Conservation (phyloP, 805 yeast genomes). For the Candida pseudofarinosa region DNA sequence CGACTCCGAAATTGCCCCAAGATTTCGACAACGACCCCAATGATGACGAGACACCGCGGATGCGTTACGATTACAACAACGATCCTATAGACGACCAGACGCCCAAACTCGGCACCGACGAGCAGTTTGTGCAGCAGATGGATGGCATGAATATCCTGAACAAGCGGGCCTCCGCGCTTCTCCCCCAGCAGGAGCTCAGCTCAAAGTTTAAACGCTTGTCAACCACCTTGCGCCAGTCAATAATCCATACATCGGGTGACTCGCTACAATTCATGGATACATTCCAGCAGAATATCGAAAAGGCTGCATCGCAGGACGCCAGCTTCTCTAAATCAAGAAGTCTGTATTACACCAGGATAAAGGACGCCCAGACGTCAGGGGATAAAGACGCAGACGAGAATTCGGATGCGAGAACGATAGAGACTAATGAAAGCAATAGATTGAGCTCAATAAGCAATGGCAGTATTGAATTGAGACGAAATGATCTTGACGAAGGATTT, state of each 20-base stretch:
- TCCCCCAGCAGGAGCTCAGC: constrained; percentile 33
- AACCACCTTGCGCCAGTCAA: constrained; percentile 29
- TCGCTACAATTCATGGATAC: constrained; percentile 35
- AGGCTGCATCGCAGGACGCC: constrained; percentile 11
- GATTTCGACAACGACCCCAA: constrained; percentile 9
- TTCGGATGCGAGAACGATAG: constrained; percentile 1
- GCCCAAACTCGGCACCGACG: constrained; percentile 17
- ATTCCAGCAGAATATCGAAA: constrained; percentile 36
- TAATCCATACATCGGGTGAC: constrained; percentile 30
- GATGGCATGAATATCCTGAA: constrained; percentile 3
- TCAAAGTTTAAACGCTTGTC: constrained; percentile 35
- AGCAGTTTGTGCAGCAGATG: neutral
- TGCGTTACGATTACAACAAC: constrained; percentile 4
- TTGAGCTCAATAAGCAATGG: constrained; percentile 20
- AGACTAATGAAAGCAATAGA: constrained; percentile 22
- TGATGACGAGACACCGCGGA: constrained; percentile 35
- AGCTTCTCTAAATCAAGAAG: constrained; percentile 6
- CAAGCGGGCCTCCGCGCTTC: constrained; percentile 1
- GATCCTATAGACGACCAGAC: constrained; percentile 26
- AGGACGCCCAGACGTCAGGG: constrained; percentile 14
- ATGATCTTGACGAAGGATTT: neutral
- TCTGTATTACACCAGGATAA: constrained; percentile 25
- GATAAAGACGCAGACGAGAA: constrained; percentile 7
- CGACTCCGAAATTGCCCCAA: constrained; percentile 22
- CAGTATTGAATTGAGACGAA: neutral